phyloP scores from a whole-genome alignment of 495 filamentous ascomycete genomes.

The Penicillium herquei region DNA sequence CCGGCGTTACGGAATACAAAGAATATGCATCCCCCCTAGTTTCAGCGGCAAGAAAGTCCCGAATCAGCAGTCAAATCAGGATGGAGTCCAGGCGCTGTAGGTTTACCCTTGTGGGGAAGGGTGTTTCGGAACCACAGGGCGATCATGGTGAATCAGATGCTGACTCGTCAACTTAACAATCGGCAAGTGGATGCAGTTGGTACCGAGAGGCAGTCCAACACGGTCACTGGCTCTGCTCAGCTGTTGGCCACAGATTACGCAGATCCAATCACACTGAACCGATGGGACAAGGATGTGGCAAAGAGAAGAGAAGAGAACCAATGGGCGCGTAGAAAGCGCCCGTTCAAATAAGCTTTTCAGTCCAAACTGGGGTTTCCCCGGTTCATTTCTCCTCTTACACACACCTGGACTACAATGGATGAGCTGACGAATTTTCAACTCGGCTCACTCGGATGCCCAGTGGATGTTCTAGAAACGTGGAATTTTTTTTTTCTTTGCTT shows the following conservation, averaged over 20 bases:
- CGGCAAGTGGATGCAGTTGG: not conserved
- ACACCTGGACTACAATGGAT: no score
- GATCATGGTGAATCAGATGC: slow-evolving; percentile 10
- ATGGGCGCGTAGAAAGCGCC: slow-evolving; percentile 3
- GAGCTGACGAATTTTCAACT: not conserved
- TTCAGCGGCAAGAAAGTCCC: not conserved
- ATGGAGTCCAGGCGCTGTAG: not conserved
- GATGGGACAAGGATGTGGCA: not conserved
- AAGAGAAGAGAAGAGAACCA: not conserved
- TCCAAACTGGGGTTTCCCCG: not conserved
- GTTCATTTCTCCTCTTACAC: no score
- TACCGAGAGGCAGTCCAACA: not conserved
- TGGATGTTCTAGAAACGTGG: not conserved
- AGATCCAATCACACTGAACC: slow-evolving; percentile 2
- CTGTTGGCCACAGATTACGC: slow-evolving; percentile 10
- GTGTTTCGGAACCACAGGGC: slow-evolving; percentile 18
- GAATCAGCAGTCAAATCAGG: not conserved
- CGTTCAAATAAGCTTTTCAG: slow-evolving; percentile 7
- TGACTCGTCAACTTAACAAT: slow-evolving; percentile 15
- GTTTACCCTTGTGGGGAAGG: slow-evolving; percentile 3
- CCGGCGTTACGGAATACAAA: no score
- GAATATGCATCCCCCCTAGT: not conserved
- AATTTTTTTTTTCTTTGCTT: not conserved
- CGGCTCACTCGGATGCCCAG: not conserved
- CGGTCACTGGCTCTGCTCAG: slow-evolving; percentile 22